Conservation (phyloP, 2,329 filamentous ascomycete genomes). For the Aspergillus fumigatiaffinis region DNA sequence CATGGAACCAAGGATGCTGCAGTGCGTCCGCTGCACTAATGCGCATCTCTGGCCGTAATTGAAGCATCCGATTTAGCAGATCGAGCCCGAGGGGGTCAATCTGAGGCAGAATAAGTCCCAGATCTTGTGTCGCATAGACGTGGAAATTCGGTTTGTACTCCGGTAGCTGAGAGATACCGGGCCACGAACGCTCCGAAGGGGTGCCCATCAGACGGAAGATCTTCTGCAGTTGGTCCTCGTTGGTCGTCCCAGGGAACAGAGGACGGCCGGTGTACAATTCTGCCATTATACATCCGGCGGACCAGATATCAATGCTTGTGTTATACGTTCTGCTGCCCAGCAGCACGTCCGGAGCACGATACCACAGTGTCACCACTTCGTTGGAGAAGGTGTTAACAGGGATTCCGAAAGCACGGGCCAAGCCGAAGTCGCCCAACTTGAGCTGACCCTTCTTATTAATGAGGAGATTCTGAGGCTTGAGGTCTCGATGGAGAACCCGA, state of each 20-base stretch:
- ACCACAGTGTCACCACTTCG: conserved; percentile 97
- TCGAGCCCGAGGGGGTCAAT: conserved; percentile 86
- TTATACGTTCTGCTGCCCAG: conserved; percentile 95
- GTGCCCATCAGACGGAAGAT: conserved; percentile 99
- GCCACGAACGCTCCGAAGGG: conserved; percentile 91
- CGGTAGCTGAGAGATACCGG: conserved; percentile 89
- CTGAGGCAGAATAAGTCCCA: conserved; percentile 80
- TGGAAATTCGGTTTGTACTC: conserved; percentile 97
- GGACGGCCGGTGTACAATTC: conserved; percentile 98
- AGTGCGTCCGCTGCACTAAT: conserved; percentile 84
- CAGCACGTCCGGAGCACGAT: conserved; percentile 91
- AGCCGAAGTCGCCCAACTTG: conserved; percentile 91
- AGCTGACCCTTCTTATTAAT: conserved; percentile 89
- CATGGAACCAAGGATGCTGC: conserved; percentile 86
- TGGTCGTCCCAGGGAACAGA: conserved; percentile 94
- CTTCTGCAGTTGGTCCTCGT: conserved; percentile 93
- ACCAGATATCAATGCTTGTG: conserved; percentile 99
- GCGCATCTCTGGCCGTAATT: conserved; percentile 85
- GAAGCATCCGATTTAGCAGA: conserved; percentile 83
- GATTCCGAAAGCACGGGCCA: conserved; percentile 92
- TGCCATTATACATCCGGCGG: conserved; percentile 98
- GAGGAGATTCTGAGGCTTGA: conserved; percentile 94
- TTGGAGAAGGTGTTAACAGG: conserved; percentile 98
- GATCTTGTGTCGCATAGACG: conserved; percentile 87
- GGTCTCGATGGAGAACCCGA: conserved; percentile 86